Percentiles rank a stretch among this genome's conserved stretches.
phyloP scores from a whole-genome alignment of 352 stramenopile genomes.

The Phytophthora europaea region DNA sequence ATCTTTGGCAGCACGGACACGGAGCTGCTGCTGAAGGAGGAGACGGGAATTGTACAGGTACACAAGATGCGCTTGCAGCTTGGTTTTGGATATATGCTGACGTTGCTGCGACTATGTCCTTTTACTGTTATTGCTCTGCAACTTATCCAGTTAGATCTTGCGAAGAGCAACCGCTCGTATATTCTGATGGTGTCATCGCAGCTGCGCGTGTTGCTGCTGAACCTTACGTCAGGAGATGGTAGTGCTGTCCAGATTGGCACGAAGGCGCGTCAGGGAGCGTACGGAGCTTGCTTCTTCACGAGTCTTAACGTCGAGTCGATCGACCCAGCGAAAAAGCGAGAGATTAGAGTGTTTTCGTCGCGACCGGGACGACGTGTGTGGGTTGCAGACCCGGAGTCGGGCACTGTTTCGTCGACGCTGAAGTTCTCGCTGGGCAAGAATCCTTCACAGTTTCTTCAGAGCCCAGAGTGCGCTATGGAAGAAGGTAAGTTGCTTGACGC shows the following conservation, averaged over 20 bases:
- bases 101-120: slow-evolving; percentile 1
- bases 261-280: slow-evolving; percentile 85
- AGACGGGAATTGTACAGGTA: slow-evolving; percentile 87
- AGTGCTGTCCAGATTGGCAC: slow-evolving; percentile 86
- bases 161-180: slow-evolving; percentile 59
- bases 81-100: not conserved
- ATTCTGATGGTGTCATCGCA: slow-evolving; percentile 90
- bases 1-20: slow-evolving; percentile 88
- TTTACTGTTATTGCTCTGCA: not conserved
- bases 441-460: slow-evolving; percentile 67
- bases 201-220: slow-evolving; percentile 80
- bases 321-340: slow-evolving; percentile 64
- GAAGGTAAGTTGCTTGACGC: slow-evolving; percentile 47
- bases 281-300: slow-evolving; percentile 86
- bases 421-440: slow-evolving; percentile 86
- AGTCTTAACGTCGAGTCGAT: slow-evolving; percentile 66
- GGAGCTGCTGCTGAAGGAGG: slow-evolving; percentile 87
- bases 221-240: slow-evolving; percentile 72
- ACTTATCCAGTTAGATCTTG: slow-evolving; percentile 65
- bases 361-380: slow-evolving; percentile 85
- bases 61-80: not conserved
- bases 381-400: slow-evolving; percentile 81
- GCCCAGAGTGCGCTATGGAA: slow-evolving; percentile 59
- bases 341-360: slow-evolving; percentile 84
- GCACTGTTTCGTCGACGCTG: slow-evolving; percentile 84